Percentiles rank a stretch among this genome's conserved stretches.
Evolutionary conservation across 2,329 filamentous ascomycete species (phyloP).

Genomic region (Penicillium sp.): DNA sequence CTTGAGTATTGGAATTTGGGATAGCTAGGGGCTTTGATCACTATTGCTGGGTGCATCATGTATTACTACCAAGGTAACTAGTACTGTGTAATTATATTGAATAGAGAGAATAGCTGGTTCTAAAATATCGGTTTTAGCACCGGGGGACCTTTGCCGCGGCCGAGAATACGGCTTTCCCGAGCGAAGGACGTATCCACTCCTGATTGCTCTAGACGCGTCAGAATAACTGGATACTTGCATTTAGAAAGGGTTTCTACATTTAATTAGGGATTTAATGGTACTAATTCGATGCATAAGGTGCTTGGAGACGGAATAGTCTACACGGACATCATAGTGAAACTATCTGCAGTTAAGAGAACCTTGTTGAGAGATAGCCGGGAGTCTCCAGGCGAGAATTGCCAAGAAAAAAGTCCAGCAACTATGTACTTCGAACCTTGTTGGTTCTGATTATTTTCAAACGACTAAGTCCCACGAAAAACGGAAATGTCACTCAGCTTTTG

Average conservation of each 20-base stretch:
- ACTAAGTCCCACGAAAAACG: not conserved
- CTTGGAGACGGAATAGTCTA: not conserved
- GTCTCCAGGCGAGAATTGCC: not conserved
- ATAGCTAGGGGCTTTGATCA: constrained; percentile 1
- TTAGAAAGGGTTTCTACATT: not conserved
- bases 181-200: not conserved
- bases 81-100: too few relatives aligned
- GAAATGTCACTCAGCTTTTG: not conserved
- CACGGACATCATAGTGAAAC: too few relatives aligned
- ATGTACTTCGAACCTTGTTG: not conserved
- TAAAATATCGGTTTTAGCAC: not conserved
- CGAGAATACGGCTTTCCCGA: not conserved
- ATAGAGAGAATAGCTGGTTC: not conserved
- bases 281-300: not conserved
- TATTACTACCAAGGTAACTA: not conserved
- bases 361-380: not conserved
- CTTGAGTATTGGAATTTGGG: not conserved
- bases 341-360: not conserved
- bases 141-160: not conserved
- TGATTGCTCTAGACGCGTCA: not conserved
- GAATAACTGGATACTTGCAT: not conserved
- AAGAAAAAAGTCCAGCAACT: too few relatives aligned
- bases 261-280: not conserved
- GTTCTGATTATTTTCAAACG: not conserved
- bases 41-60: not conserved